Percentiles rank a stretch among this genome's conserved stretches.
These are phyloP conservation scores for Coniochaeta ligniaria DNA, from an alignment of 2,329 filamentous ascomycete species.

Conservation along the genomic window DNA sequence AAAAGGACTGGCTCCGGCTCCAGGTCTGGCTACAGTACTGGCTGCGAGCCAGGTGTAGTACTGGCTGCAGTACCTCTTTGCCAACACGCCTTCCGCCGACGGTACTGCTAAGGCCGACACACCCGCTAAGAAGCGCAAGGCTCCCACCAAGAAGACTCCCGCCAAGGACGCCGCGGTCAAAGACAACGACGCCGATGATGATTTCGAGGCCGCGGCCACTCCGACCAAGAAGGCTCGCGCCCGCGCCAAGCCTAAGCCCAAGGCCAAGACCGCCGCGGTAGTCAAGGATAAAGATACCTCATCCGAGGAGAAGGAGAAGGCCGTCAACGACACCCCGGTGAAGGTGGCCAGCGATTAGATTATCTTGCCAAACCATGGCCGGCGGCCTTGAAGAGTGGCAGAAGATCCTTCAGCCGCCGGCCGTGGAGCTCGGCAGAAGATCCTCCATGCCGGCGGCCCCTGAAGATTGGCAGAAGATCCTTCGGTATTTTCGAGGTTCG, in stretches of 20 bases:
- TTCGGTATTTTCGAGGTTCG: too few relatives aligned
- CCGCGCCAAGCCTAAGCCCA: conserved; percentile 2
- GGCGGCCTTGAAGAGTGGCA: too few relatives aligned
- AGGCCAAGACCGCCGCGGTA: background rate
- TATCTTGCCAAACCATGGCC: background rate
- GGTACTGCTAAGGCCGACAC: background rate
- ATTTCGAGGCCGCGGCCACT: background rate
- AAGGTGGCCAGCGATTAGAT: background rate
- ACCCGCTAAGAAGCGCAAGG: conserved; percentile 12
- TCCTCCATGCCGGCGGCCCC: too few relatives aligned
- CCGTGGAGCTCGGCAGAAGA: too few relatives aligned
- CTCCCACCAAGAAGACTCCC: conserved; percentile 6
- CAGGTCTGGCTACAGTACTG: too few relatives aligned
- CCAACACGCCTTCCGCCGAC: conserved; percentile 4
- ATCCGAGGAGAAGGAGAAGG: background rate
- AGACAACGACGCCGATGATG: conserved; percentile 3
- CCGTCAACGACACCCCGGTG: background rate
- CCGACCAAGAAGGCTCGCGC: conserved; percentile 6
- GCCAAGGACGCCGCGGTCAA: conserved; percentile 4
- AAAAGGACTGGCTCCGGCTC: too few relatives aligned
- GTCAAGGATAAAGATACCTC: background rate
- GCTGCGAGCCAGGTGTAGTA: too few relatives aligned
- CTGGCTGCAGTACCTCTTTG: too few relatives aligned
- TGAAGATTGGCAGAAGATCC: background rate
- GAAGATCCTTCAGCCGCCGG: too few relatives aligned